Conservation (phyloP, 306 rosid species). For the Lathyrus sativus region DNA sequence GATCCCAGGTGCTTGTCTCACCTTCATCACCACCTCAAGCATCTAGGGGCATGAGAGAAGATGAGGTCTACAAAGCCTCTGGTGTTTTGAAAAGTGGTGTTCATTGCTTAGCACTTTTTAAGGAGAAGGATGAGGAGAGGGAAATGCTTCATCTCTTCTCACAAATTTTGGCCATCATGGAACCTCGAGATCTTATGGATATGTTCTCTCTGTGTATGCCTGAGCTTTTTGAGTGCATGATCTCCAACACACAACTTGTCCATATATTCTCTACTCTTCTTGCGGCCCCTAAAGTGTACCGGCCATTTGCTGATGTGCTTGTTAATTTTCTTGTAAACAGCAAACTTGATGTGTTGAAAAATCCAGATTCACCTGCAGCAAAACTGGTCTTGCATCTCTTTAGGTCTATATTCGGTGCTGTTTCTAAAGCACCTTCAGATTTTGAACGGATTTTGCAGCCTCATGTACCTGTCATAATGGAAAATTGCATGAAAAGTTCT, state of each 20-base stretch:
- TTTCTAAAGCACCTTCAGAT: no score
- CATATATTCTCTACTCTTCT: constrained; percentile 92
- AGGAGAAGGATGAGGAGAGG: constrained; percentile 98
- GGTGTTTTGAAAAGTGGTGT: constrained; percentile 97
- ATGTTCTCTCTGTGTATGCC: constrained; percentile 99
- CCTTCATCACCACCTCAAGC: constrained; percentile 76
- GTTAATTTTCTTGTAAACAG: constrained; percentile 85
- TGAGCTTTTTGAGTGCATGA: constrained; percentile 97
- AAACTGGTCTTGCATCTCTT: constrained; percentile 93
- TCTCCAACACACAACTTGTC: constrained; percentile 82
- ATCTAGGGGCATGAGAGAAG: constrained; percentile 95
- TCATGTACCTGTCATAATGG: no score
- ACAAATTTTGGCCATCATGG: constrained; percentile 96
- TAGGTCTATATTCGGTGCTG: constrained; percentile 85
- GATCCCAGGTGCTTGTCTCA: constrained; percentile 90
- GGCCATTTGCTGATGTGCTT: constrained; percentile 95
- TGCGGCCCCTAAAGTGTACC: constrained; percentile 75
- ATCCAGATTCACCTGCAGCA: constrained; percentile 86
- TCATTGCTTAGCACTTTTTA: constrained; percentile 94
- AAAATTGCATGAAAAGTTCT: no score
- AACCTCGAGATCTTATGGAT: constrained; percentile 99
- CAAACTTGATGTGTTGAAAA: constrained; percentile 85
- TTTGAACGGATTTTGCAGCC: no score
- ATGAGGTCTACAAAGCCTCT: constrained; percentile 96
- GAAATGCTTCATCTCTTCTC: constrained; percentile 94